A percentile compares a stretch with the other conserved stretches of the same genome.
phyloP scores from a whole-genome alignment of 2,329 filamentous ascomycete genomes.

The Diaporthe vaccinii region DNA sequence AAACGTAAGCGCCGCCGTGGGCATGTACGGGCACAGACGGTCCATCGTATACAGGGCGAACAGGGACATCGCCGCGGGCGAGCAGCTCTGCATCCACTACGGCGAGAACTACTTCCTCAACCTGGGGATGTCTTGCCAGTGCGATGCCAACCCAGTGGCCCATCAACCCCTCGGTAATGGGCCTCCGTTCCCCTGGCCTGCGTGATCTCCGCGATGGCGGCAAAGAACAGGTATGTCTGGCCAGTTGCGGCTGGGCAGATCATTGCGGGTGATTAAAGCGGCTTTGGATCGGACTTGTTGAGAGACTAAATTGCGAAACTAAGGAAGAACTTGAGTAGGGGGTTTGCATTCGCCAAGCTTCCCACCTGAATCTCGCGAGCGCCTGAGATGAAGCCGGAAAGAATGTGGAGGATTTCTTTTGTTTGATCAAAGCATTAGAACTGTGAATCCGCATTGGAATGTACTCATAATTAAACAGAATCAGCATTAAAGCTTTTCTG shows the following conservation, averaged over 20 bases:
- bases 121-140: background rate
- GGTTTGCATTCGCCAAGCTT: too few relatives aligned
- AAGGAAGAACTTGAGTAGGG: too few relatives aligned
- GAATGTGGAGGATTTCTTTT: background rate
- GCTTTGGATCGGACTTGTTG: too few relatives aligned
- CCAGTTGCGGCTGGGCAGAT: too few relatives aligned
- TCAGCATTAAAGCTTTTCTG: background rate
- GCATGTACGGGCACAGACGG: constrained; percentile 62
- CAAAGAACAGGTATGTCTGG: too few relatives aligned
- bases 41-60: background rate
- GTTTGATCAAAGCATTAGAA: background rate
- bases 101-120: background rate
- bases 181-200: background rate
- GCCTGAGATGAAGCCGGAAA: too few relatives aligned
- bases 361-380: too few relatives aligned
- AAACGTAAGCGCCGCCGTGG: constrained; percentile 50
- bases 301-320: too few relatives aligned
- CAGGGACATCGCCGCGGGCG: background rate
- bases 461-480: too few relatives aligned
- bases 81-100: constrained; percentile 1
- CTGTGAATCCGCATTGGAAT: background rate
- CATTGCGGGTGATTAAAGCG: too few relatives aligned
- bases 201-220: too few relatives aligned
- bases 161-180: background rate
- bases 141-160: background rate